These are phyloP conservation scores for Trametes villosa DNA, from an alignment of 768 basidiomycete genomes.

Conservation along the genomic window DNA sequence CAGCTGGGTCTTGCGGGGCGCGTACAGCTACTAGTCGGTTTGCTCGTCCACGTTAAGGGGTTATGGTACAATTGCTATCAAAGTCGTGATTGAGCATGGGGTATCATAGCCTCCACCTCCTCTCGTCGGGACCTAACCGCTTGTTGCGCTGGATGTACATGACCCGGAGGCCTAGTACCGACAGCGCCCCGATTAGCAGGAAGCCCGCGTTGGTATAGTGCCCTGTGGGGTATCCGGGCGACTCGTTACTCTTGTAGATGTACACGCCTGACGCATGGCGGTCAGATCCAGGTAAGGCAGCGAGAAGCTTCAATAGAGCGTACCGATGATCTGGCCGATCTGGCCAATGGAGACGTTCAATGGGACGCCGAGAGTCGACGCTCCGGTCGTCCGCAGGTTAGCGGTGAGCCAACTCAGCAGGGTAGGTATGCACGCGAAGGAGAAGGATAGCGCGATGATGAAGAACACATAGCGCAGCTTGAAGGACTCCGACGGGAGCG, in stretches of 20 bases:
- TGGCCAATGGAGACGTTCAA: slow-evolving; percentile 41
- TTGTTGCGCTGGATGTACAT: slow-evolving; percentile 26
- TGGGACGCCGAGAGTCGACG: slow-evolving; percentile 37
- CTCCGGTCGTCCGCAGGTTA: slow-evolving; percentile 37
- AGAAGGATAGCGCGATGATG: slow-evolving; percentile 37
- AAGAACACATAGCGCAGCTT: slow-evolving; percentile 39
- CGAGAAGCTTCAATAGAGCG: background rate
- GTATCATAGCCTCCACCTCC: slow-evolving; percentile 23
- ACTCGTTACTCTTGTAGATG: slow-evolving; percentile 36
- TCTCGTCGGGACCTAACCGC: slow-evolving; percentile 14
- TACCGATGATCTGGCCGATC: slow-evolving; percentile 42
- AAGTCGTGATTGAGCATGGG: too few species aligned
- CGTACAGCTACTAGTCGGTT: too few species aligned
- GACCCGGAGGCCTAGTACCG: slow-evolving; percentile 18
- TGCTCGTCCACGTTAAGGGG: background rate
- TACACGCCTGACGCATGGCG: slow-evolving; percentile 26
- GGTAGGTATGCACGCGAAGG: slow-evolving; percentile 40
- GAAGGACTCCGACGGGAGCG: slow-evolving; percentile 29
- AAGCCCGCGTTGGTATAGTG: slow-evolving; percentile 41
- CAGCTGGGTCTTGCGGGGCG: too few species aligned
- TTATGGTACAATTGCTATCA: background rate
- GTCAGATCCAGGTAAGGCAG: background rate
- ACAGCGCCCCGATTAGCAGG: slow-evolving; percentile 29
- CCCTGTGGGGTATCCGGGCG: slow-evolving; percentile 39
- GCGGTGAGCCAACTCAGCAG: slow-evolving; percentile 42